Conservation (phyloP, 768 basidiomycete species). For the Tephrocybe sp. region DNA sequence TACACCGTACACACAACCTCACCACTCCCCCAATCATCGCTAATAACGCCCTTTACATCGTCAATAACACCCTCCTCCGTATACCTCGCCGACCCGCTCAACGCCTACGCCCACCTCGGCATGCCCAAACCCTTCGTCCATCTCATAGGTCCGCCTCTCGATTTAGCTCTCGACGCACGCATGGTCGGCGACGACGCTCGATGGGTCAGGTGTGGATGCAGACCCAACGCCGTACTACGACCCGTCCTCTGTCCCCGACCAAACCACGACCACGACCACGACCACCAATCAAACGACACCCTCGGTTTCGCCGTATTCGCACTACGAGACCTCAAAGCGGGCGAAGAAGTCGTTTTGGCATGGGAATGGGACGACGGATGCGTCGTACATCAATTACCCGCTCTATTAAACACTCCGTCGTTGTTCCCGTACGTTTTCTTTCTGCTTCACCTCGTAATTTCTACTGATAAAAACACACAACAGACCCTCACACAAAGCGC, state of each 20-base stretch:
- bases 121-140: constrained; percentile 85
- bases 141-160: constrained; percentile 72
- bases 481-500: constrained; percentile 46
- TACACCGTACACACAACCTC: constrained; percentile 66
- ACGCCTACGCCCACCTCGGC: constrained; percentile 81
- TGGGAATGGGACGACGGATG: constrained; percentile 99
- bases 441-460: not conserved
- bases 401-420: constrained; percentile 55
- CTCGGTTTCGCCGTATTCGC: constrained; percentile 83
- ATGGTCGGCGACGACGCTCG: constrained; percentile 59
- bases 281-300: no score
- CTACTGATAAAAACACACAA: not conserved
- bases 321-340: constrained; percentile 63
- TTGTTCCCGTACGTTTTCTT: constrained; percentile 44
- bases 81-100: constrained; percentile 79
- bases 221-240: constrained; percentile 63
- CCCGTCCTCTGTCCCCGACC: constrained; percentile 39
- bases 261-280: no score
- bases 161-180: constrained; percentile 78
- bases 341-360: constrained; percentile 84
- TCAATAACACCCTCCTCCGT: constrained; percentile 61
- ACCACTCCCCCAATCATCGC: constrained; percentile 48
- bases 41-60: constrained; percentile 64
- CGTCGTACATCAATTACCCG: constrained; percentile 75
- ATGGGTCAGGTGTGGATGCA: constrained; percentile 64